Evolutionary conservation across 2,329 filamentous ascomycete species (phyloP).

Genomic region (Coniochaeta prunicola): DNA sequence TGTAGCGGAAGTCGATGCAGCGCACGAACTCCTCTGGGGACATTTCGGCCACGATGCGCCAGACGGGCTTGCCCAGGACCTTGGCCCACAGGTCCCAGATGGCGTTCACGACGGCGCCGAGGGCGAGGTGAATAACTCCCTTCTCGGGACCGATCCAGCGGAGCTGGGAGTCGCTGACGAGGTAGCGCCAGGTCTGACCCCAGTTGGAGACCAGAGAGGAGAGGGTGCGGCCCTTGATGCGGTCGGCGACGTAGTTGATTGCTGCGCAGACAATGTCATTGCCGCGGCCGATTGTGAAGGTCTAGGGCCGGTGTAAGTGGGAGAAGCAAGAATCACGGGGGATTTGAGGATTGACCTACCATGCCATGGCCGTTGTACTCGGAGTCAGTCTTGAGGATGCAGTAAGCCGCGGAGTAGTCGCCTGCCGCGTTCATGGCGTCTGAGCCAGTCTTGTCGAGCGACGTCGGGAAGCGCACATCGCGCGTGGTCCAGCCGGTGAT

Average conservation of each 20-base stretch:
- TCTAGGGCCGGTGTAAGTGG: constrained; percentile 27
- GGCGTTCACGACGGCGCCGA: constrained; percentile 84
- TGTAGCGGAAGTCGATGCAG: constrained; percentile 92
- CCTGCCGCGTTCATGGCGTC: constrained; percentile 95
- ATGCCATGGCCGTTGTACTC: constrained; percentile 68
- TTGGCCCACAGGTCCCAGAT: constrained; percentile 97
- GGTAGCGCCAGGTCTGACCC: constrained; percentile 83
- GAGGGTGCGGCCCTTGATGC: constrained; percentile 68
- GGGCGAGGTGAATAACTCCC: constrained; percentile 85
- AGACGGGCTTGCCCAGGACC: constrained; percentile 76
- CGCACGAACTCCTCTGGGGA: constrained; percentile 76
- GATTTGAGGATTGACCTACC: constrained; percentile 33
- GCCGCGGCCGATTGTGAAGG: constrained; percentile 81
- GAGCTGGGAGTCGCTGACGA: constrained; percentile 85
- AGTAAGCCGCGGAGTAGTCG: constrained; percentile 93
- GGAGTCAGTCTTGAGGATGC: constrained; percentile 77
- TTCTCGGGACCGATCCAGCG: constrained; percentile 95
- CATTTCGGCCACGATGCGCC: constrained; percentile 87
- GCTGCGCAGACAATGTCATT: constrained; percentile 89
- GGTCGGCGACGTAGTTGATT: constrained; percentile 70
- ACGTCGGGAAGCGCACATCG: constrained; percentile 81
- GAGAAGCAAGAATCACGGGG: not conserved
- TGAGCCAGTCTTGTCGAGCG: constrained; percentile 89
- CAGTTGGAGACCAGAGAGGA: constrained; percentile 71
- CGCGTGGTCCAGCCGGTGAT: constrained; percentile 66